Percentiles rank a stretch among this genome's conserved stretches.
phyloP scores from a whole-genome alignment of 1,139 yeast genomes.

The Protomyces lactucae-debilis region DNA sequence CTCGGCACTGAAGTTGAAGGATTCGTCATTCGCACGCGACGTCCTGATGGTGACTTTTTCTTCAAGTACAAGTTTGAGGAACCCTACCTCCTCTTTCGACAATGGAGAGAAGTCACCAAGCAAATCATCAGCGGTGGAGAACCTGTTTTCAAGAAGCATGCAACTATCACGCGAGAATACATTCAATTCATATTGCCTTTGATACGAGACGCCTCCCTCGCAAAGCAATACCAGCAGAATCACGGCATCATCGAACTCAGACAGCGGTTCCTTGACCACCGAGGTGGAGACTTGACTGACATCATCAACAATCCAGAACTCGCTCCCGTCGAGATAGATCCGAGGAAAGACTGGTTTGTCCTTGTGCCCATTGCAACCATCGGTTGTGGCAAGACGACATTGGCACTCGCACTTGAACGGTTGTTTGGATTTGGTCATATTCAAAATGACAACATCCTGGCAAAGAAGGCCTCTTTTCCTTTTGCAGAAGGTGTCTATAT shows the following conservation, averaged over 20 bases:
- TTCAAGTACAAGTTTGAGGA: conserved; percentile 94
- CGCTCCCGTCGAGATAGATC: background rate
- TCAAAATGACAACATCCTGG: conserved; percentile 75
- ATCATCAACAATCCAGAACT: conserved; percentile 33
- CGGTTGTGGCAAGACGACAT: conserved; percentile 94
- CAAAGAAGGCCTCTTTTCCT: conserved; percentile 42
- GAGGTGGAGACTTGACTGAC: conserved; percentile 49
- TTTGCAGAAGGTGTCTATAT: conserved; percentile 52
- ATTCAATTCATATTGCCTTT: conserved; percentile 51
- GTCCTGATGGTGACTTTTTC: conserved; percentile 46
- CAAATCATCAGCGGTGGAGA: conserved; percentile 46
- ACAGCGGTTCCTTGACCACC: conserved; percentile 50
- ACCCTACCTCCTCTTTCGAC: conserved; percentile 85
- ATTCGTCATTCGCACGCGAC: conserved; percentile 71
- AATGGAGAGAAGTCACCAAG: conserved; percentile 82
- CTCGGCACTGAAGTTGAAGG: conserved; percentile 79
- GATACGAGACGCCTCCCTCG: conserved; percentile 43
- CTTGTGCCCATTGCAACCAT: conserved; percentile 81
- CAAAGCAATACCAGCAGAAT: conserved; percentile 50
- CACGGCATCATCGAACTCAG: conserved; percentile 74
- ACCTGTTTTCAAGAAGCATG: conserved; percentile 51
- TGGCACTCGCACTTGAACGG: conserved; percentile 54
- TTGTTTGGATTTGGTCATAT: conserved; percentile 66
- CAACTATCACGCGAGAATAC: conserved; percentile 59
- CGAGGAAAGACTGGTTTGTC: conserved; percentile 45